Conservation (phyloP, 768 basidiomycete species). For the Russula olivacea region DNA sequence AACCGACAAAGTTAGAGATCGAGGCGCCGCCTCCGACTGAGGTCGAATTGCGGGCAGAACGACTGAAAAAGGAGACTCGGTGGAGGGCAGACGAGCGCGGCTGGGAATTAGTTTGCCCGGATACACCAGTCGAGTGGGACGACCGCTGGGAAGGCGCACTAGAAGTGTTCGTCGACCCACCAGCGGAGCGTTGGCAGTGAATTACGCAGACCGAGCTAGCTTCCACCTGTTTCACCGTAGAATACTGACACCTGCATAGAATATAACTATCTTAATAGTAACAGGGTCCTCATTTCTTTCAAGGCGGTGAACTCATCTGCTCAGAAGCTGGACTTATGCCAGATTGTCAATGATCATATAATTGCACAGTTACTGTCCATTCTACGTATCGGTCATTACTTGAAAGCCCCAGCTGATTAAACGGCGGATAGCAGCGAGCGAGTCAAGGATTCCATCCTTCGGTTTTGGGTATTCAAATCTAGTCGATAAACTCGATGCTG, state of each 20-base stretch:
- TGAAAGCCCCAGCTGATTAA: neutral
- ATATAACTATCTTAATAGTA: slow-evolving; percentile 7
- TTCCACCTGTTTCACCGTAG: neutral
- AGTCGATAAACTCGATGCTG: slow-evolving; percentile 17
- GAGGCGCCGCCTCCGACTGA: slow-evolving; percentile 79
- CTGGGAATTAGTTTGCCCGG: slow-evolving; percentile 70
- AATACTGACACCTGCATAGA: neutral
- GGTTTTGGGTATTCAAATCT: neutral
- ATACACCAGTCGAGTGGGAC: slow-evolving; percentile 67
- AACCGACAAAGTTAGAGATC: slow-evolving; percentile 81
- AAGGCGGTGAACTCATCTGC: neutral
- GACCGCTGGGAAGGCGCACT: slow-evolving; percentile 57
- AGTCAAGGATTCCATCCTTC: neutral
- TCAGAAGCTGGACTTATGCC: neutral
- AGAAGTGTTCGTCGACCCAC: slow-evolving; percentile 51
- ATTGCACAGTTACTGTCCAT: neutral
- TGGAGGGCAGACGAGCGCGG: slow-evolving; percentile 80
- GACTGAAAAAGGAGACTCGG: slow-evolving; percentile 80
- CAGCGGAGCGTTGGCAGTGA: slow-evolving; percentile 9
- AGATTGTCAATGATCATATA: neutral
- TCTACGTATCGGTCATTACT: neutral
- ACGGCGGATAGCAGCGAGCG: neutral
- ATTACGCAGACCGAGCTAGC: neutral
- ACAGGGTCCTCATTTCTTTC: neutral
- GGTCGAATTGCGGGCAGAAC: slow-evolving; percentile 80